Conservation (phyloP, 306 rosid species). For the Inga laurina region DNA sequence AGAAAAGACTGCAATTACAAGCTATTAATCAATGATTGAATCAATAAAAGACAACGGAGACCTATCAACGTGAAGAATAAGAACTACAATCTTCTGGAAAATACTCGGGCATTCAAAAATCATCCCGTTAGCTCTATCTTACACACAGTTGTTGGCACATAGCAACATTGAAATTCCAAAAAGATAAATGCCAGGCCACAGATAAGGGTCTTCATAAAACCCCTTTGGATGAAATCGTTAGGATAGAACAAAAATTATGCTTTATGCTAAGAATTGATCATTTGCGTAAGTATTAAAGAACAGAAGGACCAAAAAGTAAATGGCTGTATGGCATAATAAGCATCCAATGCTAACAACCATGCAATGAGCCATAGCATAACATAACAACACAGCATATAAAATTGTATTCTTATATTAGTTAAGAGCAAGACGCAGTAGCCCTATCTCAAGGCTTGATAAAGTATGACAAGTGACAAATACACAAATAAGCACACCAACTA, state of each 20-base stretch:
- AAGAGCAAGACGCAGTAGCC: constrained; percentile 7
- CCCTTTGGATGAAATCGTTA: not conserved
- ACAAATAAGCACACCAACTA: not conserved
- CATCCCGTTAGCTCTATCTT: not conserved
- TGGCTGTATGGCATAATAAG: not conserved
- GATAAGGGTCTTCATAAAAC: not conserved
- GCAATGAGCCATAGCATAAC: constrained; percentile 3
- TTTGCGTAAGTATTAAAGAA: not conserved
- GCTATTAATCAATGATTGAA: not conserved
- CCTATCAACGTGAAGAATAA: not conserved
- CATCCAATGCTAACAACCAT: constrained; percentile 29
- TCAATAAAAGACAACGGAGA: not conserved
- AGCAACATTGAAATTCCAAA: not conserved
- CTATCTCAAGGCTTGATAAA: constrained; percentile 12
- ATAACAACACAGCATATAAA: not conserved
- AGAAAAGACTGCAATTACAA: not conserved
- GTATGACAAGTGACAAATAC: not conserved
- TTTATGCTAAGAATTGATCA: constrained; percentile 1
- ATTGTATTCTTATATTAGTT: constrained; percentile 1
- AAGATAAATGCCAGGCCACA: not conserved
- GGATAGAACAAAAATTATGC: not conserved
- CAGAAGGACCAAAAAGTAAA: not conserved
- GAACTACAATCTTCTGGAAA: not conserved
- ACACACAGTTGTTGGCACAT: not conserved
- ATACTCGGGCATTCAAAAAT: not conserved